Conservation (phyloP, 192 early-diverging fungal genomes). For the Backusella tarrabulga region DNA sequence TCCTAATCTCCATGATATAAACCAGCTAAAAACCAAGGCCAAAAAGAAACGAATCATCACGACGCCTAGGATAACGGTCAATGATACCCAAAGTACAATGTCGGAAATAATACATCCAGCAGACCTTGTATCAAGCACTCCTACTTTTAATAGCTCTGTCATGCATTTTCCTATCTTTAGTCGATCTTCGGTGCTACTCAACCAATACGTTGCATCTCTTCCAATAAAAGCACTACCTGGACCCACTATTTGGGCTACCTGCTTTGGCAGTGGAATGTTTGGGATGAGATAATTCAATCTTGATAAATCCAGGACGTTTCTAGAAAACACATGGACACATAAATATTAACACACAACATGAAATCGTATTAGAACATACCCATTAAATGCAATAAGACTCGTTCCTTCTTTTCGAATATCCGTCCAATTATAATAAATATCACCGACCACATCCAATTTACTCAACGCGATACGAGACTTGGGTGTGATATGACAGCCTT, state of each 20-base stretch:
- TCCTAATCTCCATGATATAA: constrained; percentile 75
- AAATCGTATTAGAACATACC: constrained; percentile 30
- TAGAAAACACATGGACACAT: neutral
- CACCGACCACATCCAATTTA: constrained; percentile 53
- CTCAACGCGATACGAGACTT: constrained; percentile 44
- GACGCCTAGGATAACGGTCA: constrained; percentile 66
- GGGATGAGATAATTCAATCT: constrained; percentile 59
- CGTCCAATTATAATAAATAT: constrained; percentile 67
- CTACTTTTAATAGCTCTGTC: constrained; percentile 76
- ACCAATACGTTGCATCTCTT: constrained; percentile 49
- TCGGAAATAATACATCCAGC: constrained; percentile 82
- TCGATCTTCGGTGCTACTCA: constrained; percentile 47
- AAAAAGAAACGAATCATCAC: constrained; percentile 72
- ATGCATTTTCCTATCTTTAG: constrained; percentile 67
- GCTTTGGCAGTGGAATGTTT: constrained; percentile 47
- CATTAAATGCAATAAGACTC: constrained; percentile 73
- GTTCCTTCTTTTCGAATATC: constrained; percentile 52
- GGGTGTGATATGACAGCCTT: constrained; percentile 57
- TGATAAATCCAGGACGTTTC: constrained; percentile 69
- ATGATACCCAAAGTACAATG: constrained; percentile 79
- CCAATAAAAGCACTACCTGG: constrained; percentile 47
- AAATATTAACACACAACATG: neutral
- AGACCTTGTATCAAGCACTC: constrained; percentile 74
- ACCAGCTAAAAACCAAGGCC: constrained; percentile 82
- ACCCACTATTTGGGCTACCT: constrained; percentile 39